phyloP scores from a whole-genome alignment of 2,329 filamentous ascomycete species.

The Ophiocordyceps camponoti-rufipedis region DNA sequence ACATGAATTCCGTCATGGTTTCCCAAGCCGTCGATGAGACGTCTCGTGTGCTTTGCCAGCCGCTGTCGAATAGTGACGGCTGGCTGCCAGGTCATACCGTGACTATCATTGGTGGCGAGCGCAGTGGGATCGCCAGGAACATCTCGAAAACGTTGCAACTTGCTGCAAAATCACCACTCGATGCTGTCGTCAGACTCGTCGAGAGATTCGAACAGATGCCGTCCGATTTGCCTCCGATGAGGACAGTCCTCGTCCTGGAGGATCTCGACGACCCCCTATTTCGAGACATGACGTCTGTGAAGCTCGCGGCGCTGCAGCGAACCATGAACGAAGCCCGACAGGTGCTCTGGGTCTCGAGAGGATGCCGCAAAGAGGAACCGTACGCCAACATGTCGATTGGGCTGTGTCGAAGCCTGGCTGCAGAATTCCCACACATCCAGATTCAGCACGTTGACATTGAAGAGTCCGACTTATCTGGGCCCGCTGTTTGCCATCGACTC shows the following conservation, averaged over 20 bases:
- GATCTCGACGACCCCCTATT: slow-evolving; percentile 9
- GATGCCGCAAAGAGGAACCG: slow-evolving; percentile 5
- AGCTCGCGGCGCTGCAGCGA: slow-evolving; percentile 5
- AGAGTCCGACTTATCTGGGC: background rate
- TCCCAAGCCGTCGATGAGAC: slow-evolving; percentile 5
- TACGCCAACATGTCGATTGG: slow-evolving; percentile 6
- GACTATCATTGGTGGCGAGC: background rate
- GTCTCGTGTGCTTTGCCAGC: slow-evolving; percentile 1
- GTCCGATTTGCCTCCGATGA: slow-evolving; percentile 1
- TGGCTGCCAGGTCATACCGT: background rate
- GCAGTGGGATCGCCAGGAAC: slow-evolving; percentile 4
- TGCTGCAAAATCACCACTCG: background rate
- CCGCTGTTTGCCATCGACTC: background rate
- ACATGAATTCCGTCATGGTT: slow-evolving; percentile 7
- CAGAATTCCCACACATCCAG: slow-evolving; percentile 2
- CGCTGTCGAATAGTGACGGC: background rate
- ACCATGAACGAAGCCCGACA: slow-evolving; percentile 4
- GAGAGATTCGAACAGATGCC: slow-evolving; percentile 3
- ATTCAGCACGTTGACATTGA: slow-evolving; percentile 1
- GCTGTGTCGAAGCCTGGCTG: slow-evolving; percentile 1
- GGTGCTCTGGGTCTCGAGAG: slow-evolving; percentile 9
- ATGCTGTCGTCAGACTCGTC: background rate
- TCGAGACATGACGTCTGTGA: slow-evolving; percentile 14
- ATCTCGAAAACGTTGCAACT: background rate
- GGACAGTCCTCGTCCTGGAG: background rate